Evolutionary conservation across 805 yeast species (phyloP), one percentile per base, ranked within the genome.

Genomic region (Dipodascus albidus): DNA sequence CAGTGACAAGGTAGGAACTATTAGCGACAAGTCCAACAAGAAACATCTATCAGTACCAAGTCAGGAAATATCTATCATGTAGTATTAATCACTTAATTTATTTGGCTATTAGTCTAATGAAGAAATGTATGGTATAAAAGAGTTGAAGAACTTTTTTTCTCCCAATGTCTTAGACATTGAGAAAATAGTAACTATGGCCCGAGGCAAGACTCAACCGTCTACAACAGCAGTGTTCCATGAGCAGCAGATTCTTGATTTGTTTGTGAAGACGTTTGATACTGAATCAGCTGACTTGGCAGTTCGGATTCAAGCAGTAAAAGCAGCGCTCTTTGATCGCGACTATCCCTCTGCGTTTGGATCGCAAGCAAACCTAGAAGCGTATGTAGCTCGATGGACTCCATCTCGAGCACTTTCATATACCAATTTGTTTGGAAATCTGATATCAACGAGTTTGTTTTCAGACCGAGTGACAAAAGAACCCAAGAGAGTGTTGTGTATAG

Each of bases 381-480:
- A 88, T 62, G 85, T 82, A 19, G 78, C 83, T 20, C 71, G 96
- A 59, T 88, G 96, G 96, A 77, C 93, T 0, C 90, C 96, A 0
- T 79, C 93, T 0, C 71, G 96, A 53, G 82, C 95, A 0, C 70
- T 87, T 49, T 81, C 87, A 0, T 88, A 88, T 64, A 67, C 84
- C 1, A 79, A 88, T 1, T 71, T 88, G 21, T 82, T 87, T 59
- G 72, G 80, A 1, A 70, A 77, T 14, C 68, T 83, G 24, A 67
- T 65, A 3, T 74, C 74, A 2, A 65, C 81, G 8, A 63, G 67
- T 21, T 19, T 23, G 27, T 22, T 47, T 6, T 11, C 17, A 14
- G 20, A 38, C 3, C 17, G n/a, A 14, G 14, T 6, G 4, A 78
- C n/a, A 50, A 49, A 33, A 54, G 58, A 3, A 19, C 21, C n/a